These are phyloP conservation scores for Paralagenidium karlingii DNA, from an alignment of 352 stramenopile species.

Conservation along the genomic window DNA sequence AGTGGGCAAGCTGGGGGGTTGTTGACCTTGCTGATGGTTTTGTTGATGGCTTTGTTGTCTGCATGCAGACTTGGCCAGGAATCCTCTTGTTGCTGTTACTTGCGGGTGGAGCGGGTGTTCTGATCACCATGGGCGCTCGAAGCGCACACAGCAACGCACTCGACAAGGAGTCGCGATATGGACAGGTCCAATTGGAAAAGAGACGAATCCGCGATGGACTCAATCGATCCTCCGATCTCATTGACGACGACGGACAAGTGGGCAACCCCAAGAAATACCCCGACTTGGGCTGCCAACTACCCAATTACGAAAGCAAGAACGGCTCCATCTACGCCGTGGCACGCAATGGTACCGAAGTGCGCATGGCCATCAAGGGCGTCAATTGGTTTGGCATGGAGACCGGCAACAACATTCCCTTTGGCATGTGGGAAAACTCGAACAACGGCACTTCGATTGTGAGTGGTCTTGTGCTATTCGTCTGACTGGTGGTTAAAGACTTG, in stretches of 20 bases:
- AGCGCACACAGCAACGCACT: slow-evolving; percentile 12
- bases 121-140: slow-evolving; percentile 31
- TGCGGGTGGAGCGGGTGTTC: slow-evolving; percentile 14
- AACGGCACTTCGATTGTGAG: slow-evolving; percentile 41
- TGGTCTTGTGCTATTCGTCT: not conserved
- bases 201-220: slow-evolving; percentile 29
- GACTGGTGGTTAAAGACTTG: too few species aligned
- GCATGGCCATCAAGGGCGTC: slow-evolving; percentile 39
- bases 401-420: slow-evolving; percentile 26
- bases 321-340: slow-evolving; percentile 25
- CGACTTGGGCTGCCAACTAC: slow-evolving; percentile 24
- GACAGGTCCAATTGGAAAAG: slow-evolving; percentile 8
- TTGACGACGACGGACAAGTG: slow-evolving; percentile 7
- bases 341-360: slow-evolving; percentile 36
- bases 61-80: slow-evolving; percentile 35
- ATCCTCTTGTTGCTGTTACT: slow-evolving; percentile 32
- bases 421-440: slow-evolving; percentile 54
- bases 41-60: too few species aligned
- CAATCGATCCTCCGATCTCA: slow-evolving; percentile 8
- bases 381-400: slow-evolving; percentile 79
- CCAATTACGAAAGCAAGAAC: slow-evolving; percentile 52
- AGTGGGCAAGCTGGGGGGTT: too few species aligned
- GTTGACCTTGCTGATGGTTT: too few species aligned
- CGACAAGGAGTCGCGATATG: slow-evolving; percentile 2
- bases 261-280: slow-evolving; percentile 12